phyloP scores from a whole-genome alignment of 1,284 basidiomycete species.

The Sporisorium scitamineum region DNA sequence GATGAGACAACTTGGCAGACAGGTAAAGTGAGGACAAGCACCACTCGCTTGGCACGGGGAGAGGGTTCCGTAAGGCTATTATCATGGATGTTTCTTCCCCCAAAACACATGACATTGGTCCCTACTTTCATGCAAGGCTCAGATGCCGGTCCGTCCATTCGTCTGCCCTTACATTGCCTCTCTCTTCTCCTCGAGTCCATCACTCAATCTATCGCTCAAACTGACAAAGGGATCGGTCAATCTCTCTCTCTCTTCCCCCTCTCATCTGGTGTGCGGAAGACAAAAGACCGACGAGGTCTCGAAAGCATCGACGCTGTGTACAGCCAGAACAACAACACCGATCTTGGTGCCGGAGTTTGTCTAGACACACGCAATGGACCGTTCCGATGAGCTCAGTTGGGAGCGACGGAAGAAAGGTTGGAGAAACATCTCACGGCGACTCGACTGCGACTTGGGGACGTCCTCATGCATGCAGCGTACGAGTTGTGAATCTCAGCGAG shows the following conservation, averaged over 20 bases:
- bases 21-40: neutral
- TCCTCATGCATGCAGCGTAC: conserved; percentile 17
- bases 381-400: conserved; percentile 13
- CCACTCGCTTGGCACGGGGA: conserved; percentile 2
- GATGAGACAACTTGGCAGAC: conserved; percentile 13
- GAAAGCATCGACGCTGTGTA: neutral
- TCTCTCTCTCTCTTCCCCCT: neutral
- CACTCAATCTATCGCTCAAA: neutral
- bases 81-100: conserved; percentile 1
- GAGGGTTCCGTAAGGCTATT: conserved; percentile 5
- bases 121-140: conserved; percentile 18
- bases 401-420: conserved; percentile 18
- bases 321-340: neutral
- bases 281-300: neutral
- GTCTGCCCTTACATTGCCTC: neutral
- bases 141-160: conserved; percentile 17
- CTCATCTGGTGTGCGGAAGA: neutral
- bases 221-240: neutral
- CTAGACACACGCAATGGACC: neutral
- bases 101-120: conserved; percentile 46
- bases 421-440: conserved; percentile 45
- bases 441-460: conserved; percentile 19
- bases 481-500: conserved; percentile 1
- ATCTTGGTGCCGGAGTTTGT: conserved; percentile 7
- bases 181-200: neutral